Evolutionary conservation across 2,329 filamentous ascomycete genomes (phyloP).

Genomic region (Ploettnerulaceae sp.): DNA sequence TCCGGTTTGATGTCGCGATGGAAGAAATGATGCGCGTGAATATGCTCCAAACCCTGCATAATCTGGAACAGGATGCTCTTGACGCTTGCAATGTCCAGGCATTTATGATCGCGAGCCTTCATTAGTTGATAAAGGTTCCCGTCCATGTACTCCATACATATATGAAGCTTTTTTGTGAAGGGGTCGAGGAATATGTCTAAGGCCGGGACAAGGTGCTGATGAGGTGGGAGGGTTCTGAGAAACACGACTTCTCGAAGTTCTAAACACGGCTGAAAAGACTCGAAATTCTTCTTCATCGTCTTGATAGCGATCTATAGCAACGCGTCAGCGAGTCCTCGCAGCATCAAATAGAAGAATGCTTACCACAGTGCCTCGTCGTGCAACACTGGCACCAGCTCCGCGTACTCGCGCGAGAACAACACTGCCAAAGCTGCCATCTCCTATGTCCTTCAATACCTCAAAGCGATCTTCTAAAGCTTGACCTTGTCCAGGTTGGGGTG

Average conservation of each 20-base stretch:
- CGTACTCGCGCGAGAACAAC: constrained; percentile 88
- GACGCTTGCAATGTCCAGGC: constrained; percentile 80
- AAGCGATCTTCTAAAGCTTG: constrained; percentile 86
- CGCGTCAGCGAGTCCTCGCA: constrained; percentile 17
- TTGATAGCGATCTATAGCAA: constrained; percentile 83
- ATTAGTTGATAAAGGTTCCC: constrained; percentile 98
- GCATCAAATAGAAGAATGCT: constrained; percentile 36
- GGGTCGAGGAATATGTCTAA: constrained; percentile 98
- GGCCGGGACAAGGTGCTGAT: constrained; percentile 91
- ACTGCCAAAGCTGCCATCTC: constrained; percentile 97
- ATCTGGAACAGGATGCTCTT: constrained; percentile 99
- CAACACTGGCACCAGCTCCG: constrained; percentile 81
- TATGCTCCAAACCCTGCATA: constrained; percentile 91
- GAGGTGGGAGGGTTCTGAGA: constrained; percentile 78
- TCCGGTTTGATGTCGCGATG: constrained; percentile 99
- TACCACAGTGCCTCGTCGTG: constrained; percentile 89
- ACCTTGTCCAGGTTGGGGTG: constrained; percentile 38
- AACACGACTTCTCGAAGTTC: constrained; percentile 98
- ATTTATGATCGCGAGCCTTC: constrained; percentile 97
- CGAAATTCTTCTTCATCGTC: constrained; percentile 99
- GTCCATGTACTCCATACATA: constrained; percentile 99
- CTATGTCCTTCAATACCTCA: constrained; percentile 95
- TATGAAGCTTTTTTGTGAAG: constrained; percentile 92
- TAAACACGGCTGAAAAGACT: constrained; percentile 82
- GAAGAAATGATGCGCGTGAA: constrained; percentile 95